Evolutionary conservation across 2,329 filamentous ascomycete genomes (phyloP).

Genomic region (Mycosphaerella sp.): DNA sequence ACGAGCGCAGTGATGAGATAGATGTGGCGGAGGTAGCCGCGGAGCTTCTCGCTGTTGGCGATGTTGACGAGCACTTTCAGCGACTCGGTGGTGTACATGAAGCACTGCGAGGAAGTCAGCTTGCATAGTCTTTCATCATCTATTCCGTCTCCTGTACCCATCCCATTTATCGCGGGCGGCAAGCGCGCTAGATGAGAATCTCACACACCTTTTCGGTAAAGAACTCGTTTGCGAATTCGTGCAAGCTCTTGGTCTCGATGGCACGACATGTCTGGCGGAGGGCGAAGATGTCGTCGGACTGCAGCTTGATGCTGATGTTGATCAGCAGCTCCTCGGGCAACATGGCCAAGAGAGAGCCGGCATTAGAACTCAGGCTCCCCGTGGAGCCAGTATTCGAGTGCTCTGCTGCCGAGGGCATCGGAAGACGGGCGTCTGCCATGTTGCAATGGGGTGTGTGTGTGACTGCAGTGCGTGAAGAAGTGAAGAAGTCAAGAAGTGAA

Average conservation of each 20-base stretch:
- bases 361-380: neutral
- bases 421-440: neutral
- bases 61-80: constrained; percentile 25
- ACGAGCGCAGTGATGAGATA: constrained; percentile 23
- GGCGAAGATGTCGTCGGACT: constrained; percentile 25
- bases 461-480: neutral
- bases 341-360: constrained; percentile 13
- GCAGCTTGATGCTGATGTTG: constrained; percentile 25
- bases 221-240: constrained; percentile 28
- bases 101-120: constrained; percentile 8
- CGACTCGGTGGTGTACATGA: constrained; percentile 21
- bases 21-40: constrained; percentile 22
- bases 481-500: neutral
- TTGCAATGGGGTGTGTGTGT: neutral
- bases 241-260: constrained; percentile 24
- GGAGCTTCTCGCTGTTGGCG: constrained; percentile 21
- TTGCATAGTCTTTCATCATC: too few relatives aligned
- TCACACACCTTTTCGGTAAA: constrained; percentile 9
- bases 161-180: neutral
- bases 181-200: neutral
- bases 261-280: constrained; percentile 26
- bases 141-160: too few relatives aligned
- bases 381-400: neutral
- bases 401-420: neutral
- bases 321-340: constrained; percentile 29